Percentiles rank a stretch among this genome's conserved stretches.
phyloP scores from a whole-genome alignment of 2,329 filamentous ascomycete genomes.

The Curvularia verruculosa region DNA sequence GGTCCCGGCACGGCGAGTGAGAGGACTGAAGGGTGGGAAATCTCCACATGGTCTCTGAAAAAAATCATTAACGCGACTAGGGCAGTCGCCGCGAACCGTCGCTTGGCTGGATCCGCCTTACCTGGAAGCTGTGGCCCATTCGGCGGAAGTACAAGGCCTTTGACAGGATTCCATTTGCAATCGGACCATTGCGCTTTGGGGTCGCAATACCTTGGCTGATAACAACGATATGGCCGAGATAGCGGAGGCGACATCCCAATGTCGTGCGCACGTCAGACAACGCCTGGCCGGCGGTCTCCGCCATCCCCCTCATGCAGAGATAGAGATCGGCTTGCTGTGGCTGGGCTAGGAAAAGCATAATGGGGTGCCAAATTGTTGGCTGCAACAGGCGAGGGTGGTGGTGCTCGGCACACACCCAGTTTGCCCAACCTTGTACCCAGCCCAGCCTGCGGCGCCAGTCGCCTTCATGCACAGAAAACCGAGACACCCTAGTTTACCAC shows the following conservation, averaged over 20 bases:
- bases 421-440: conserved; percentile 11
- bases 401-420: neutral
- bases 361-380: conserved; percentile 1
- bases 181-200: conserved; percentile 11
- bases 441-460: conserved; percentile 9
- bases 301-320: neutral
- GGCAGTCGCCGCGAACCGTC: conserved; percentile 11
- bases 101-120: conserved; percentile 10
- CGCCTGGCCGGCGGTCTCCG: conserved; percentile 13
- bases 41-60: conserved; percentile 14
- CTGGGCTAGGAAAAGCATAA: conserved; percentile 12
- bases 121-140: conserved; percentile 3
- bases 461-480: conserved; percentile 11
- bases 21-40: conserved; percentile 1
- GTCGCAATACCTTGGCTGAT: conserved; percentile 10
- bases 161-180: conserved; percentile 20
- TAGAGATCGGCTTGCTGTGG: conserved; percentile 8
- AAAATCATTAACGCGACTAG: conserved; percentile 18
- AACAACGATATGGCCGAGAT: conserved; percentile 16
- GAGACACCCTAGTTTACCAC: conserved; percentile 12
- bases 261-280: neutral
- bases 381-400: conserved; percentile 11
- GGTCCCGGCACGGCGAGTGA: conserved; percentile 4
- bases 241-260: conserved; percentile 14
- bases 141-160: neutral